These are phyloP conservation scores for Parathielavia hyrcaniae DNA, from an alignment of 495 filamentous ascomycete genomes.

Conservation along the genomic window DNA sequence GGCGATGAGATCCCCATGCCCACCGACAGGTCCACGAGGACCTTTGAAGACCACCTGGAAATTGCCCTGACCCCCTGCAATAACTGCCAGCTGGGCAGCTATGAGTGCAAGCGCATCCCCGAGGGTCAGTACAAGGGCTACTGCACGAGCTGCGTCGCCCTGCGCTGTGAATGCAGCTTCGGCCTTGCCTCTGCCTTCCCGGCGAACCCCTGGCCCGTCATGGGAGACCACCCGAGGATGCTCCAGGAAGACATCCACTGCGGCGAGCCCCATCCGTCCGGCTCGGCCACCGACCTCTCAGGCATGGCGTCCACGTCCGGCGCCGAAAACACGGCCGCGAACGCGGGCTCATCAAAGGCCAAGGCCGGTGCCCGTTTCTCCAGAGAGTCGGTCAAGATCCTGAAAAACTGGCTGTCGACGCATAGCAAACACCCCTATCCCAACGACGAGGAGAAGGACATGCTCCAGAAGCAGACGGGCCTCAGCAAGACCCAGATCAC, in stretches of 20 bases:
- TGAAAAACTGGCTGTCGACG: constrained; percentile 71
- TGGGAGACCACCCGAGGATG: constrained; percentile 43
- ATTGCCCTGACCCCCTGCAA: constrained; percentile 52
- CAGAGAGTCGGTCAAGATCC: constrained; percentile 61
- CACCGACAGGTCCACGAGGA: constrained; percentile 13
- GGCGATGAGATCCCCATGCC: constrained; percentile 19
- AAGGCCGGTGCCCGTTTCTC: constrained; percentile 61
- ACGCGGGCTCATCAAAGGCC: constrained; percentile 33
- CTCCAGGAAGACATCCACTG: constrained; percentile 43
- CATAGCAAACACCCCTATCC: constrained; percentile 76
- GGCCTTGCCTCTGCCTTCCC: constrained; percentile 35
- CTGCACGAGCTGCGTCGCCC: constrained; percentile 73
- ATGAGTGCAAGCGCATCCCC: constrained; percentile 69
- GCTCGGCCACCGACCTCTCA: constrained; percentile 38
- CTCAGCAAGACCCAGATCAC: constrained; percentile 70
- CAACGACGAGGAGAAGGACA: constrained; percentile 70
- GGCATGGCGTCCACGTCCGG: constrained; percentile 8
- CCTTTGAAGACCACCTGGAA: constrained; percentile 37
- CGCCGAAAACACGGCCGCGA: constrained; percentile 33
- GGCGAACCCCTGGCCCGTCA: constrained; percentile 40
- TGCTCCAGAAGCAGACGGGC: constrained; percentile 63
- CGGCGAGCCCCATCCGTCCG: constrained; percentile 33
- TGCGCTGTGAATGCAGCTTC: constrained; percentile 70
- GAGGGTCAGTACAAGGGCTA: constrained; percentile 60
- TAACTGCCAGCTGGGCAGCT: constrained; percentile 60